Base-by-base conservation (phyloP, 1,139 yeast species). In the Zygoascus meyerae region DNA sequence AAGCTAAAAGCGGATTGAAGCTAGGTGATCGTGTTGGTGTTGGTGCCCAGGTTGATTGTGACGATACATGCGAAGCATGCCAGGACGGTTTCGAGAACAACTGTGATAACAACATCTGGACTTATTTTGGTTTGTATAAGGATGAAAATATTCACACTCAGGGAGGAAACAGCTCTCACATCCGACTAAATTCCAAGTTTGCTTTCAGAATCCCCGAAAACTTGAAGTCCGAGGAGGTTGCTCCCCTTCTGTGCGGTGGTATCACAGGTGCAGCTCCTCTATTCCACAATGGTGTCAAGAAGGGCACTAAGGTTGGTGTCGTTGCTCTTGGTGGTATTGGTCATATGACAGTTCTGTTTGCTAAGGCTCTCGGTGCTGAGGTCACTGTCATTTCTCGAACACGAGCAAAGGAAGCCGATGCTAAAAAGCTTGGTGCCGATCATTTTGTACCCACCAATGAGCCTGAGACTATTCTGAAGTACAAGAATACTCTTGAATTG, bases 401-500 rank as follows among this genome's bases (percentile, higher is more conserved):
- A n/a, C 61, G 63, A 37, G 48, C 63, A 34, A 76, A 76, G 60
- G 69, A 66, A 53, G 70, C 61, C 17, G 76, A 73, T 52, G 78
- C 79, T 17, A 26, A 59, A 35, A 56, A 66, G 47, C 59, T 75
- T 51, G 80, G 80, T 17, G 51, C 51, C 16, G 48, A 48, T 33
- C 42, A 48, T 18, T 36, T 44, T 31, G 36, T 50, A n/a, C 48
- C 46, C 28, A 46, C 52, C 33, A 44, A 38, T 12, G 95, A 90
- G 62, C 76, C 87, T 47, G 95, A 86, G 57, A 90, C 98, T 52
- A 78, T 92, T 58, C 97, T 90, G 72, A 83, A 97, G 69, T 89
- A 86, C 65, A 75, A 90, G 64, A 97, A 90, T 58, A 87, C 89
- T 40, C 52, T 59, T 38, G 67, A 64, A 45, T 43, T 64, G 26